phyloP scores from a whole-genome alignment of 352 stramenopile species.

The Pythium rishiriense region DNA sequence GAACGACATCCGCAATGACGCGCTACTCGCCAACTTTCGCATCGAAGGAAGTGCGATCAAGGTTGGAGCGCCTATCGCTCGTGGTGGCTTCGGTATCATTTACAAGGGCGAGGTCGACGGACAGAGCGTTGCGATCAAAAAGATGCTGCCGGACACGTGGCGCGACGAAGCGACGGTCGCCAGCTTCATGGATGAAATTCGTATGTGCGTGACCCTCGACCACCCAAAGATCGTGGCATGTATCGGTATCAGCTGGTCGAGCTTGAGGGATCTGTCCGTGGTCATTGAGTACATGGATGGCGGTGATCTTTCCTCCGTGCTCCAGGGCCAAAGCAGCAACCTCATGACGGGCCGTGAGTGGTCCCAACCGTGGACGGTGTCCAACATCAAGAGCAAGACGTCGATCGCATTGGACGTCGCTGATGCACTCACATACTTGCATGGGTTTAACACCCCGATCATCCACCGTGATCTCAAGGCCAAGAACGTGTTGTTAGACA shows the following conservation, averaged over 20 bases:
- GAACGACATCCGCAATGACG: slow-evolving; percentile 12
- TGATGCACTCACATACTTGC: slow-evolving; percentile 26
- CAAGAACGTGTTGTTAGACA: slow-evolving; percentile 13
- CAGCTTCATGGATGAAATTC: slow-evolving; percentile 39
- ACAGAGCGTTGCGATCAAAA: slow-evolving; percentile 14
- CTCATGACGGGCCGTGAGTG: not conserved
- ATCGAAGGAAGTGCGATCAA: slow-evolving; percentile 2
- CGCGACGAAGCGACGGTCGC: slow-evolving; percentile 16
- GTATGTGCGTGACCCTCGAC: slow-evolving; percentile 29
- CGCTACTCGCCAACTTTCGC: not conserved
- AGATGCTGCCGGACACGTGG: slow-evolving; percentile 23
- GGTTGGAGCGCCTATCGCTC: not conserved
- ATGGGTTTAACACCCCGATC: slow-evolving; percentile 15
- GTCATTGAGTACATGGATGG: slow-evolving; percentile 32
- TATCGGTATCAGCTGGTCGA: slow-evolving; percentile 31
- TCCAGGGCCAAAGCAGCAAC: not conserved
- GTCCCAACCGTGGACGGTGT: not conserved
- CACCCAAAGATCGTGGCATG: slow-evolving; percentile 37
- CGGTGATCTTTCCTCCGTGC: slow-evolving; percentile 23
- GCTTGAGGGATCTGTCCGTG: slow-evolving; percentile 28
- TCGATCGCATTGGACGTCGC: slow-evolving; percentile 17
- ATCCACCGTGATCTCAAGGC: slow-evolving; percentile 8
- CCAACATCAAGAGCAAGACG: slow-evolving; percentile 10
- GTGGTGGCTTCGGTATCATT: slow-evolving; percentile 21
- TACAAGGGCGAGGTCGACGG: slow-evolving; percentile 5